phyloP scores from a whole-genome alignment of 2,329 filamentous ascomycete species.

The Arthroderma sp. region DNA sequence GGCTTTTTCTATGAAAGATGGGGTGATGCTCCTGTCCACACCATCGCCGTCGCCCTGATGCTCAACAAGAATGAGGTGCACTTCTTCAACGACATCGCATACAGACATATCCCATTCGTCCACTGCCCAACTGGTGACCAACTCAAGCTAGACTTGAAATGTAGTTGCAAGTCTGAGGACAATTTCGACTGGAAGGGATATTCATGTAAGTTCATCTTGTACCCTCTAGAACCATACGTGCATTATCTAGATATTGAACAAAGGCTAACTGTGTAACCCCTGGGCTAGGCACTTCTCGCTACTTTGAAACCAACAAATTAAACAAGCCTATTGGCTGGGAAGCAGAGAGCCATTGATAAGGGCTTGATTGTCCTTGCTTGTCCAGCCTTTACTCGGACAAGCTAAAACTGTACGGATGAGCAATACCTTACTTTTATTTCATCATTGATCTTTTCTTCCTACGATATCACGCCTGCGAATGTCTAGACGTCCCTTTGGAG shows the following conservation, averaged over 20 bases:
- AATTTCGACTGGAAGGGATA: constrained; percentile 99
- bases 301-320: constrained; percentile 69
- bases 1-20: constrained; percentile 99
- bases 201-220: constrained; percentile 57
- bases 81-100: constrained; percentile 98
- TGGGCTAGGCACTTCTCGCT: constrained; percentile 64
- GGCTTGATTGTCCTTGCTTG: neutral
- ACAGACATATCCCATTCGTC: constrained; percentile 95
- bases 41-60: constrained; percentile 80
- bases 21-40: constrained; percentile 96
- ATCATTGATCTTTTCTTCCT: neutral
- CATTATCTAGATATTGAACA: neutral
- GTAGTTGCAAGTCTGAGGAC: constrained; percentile 86
- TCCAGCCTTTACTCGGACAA: neutral
- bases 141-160: constrained; percentile 69
- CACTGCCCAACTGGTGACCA: constrained; percentile 92
- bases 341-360: constrained; percentile 28
- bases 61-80: constrained; percentile 89
- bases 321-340: constrained; percentile 79
- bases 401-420: constrained; percentile 9
- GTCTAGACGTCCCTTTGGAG: neutral
- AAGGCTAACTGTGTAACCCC: neutral
- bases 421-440: neutral
- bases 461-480: neutral
- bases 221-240: neutral